Percentiles rank a stretch among this genome's conserved stretches.
These are phyloP conservation scores for Spatholobus suberectus DNA, from an alignment of 306 rosid species.

Conservation along the genomic window DNA sequence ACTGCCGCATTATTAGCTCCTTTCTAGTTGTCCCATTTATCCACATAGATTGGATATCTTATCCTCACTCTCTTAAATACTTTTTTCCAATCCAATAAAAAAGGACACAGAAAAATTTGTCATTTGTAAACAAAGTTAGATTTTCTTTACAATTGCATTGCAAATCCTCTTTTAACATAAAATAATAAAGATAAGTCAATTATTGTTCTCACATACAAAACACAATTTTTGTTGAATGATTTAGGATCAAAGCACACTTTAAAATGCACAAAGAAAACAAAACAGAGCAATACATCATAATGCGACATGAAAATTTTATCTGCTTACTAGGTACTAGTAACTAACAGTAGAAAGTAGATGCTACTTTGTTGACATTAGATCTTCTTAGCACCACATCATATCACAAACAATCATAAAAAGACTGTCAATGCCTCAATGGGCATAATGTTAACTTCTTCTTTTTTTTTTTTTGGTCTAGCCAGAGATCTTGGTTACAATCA, in stretches of 20 bases:
- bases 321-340: conserved; percentile 15
- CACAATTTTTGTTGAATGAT: background rate
- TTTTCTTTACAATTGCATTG: background rate
- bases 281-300: background rate
- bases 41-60: background rate
- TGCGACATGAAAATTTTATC: background rate
- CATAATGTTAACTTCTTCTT: background rate
- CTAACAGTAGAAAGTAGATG: background rate
- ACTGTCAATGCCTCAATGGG: background rate
- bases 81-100: background rate
- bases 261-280: background rate
- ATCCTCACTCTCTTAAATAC: background rate
- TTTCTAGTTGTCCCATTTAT: background rate
- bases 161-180: background rate
- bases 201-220: background rate
- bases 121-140: background rate
- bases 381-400: background rate
- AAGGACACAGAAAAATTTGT: background rate
- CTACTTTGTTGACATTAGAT: background rate
- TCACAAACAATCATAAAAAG: background rate
- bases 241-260: background rate
- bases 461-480: background rate
- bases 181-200: background rate
- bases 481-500: background rate
- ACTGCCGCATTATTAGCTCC: background rate